Conservation (phyloP, 179 eudicot species). For the Vitellaria paradoxa region DNA sequence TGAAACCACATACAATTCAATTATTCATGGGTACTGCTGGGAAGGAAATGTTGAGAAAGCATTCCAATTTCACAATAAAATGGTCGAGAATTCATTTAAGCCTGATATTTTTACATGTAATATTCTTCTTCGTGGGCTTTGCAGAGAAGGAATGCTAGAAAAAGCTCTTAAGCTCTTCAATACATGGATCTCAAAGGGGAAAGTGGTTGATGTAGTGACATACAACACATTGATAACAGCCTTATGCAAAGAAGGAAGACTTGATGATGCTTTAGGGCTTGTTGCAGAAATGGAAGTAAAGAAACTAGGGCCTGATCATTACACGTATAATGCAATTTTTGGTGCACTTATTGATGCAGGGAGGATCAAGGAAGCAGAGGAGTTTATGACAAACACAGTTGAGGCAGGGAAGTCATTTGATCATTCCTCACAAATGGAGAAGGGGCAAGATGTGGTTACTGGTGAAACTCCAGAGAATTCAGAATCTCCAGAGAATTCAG, state of each 20-base stretch:
- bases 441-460: conserved; percentile 21
- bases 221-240: conserved; percentile 69
- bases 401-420: conserved; percentile 27
- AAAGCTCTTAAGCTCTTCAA: conserved; percentile 68
- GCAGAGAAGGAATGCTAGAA: conserved; percentile 67
- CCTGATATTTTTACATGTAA: conserved; percentile 74
- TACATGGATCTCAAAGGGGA: conserved; percentile 66
- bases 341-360: conserved; percentile 52
- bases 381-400: conserved; percentile 36
- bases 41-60: conserved; percentile 78
- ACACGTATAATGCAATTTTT: conserved; percentile 56
- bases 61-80: conserved; percentile 74
- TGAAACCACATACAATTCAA: conserved; percentile 72
- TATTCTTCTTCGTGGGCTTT: conserved; percentile 77
- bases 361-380: conserved; percentile 57
- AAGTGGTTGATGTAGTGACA: conserved; percentile 59
- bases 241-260: conserved; percentile 61
- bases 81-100: conserved; percentile 66
- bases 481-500: conserved; percentile 25
- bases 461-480: conserved; percentile 19
- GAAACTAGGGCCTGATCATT: conserved; percentile 58
- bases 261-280: conserved; percentile 61
- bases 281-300: conserved; percentile 60
- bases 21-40: conserved; percentile 82
- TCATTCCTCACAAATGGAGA: conserved; percentile 19